Evolutionary conservation across 73 alveolate species (phyloP).

Genomic region (Vitrella brassicaformis): DNA sequence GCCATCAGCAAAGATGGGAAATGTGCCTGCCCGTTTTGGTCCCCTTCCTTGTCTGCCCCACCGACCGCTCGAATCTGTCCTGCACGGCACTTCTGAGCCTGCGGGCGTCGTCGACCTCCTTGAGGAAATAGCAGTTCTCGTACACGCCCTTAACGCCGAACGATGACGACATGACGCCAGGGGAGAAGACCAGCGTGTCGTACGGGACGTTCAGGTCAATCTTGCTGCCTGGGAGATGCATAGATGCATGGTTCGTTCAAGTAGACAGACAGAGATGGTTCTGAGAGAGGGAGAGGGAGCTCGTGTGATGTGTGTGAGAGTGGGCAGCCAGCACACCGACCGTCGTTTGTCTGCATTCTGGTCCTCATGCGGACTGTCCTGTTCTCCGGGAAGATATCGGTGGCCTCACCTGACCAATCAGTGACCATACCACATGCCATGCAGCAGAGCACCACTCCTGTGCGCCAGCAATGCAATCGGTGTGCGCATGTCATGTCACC

Average conservation of each 20-base stretch:
- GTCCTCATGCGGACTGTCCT: background rate
- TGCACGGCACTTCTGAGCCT: constrained; percentile 13
- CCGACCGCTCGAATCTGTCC: constrained; percentile 18
- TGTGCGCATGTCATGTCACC: too few relatives aligned
- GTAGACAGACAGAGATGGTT: too few relatives aligned
- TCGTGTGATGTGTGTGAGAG: too few relatives aligned
- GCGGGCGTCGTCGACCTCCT: constrained; percentile 24
- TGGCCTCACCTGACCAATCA: background rate
- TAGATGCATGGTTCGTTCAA: background rate
- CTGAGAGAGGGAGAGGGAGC: too few relatives aligned
- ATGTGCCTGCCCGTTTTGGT: too few relatives aligned
- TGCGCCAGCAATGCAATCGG: background rate
- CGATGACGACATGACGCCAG: background rate
- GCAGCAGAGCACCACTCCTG: background rate
- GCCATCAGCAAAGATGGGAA: too few relatives aligned
- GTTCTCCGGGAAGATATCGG: too few relatives aligned
- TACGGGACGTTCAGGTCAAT: background rate
- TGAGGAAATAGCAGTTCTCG: constrained; percentile 11
- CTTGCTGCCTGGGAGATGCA: background rate
- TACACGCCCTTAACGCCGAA: constrained; percentile 1
- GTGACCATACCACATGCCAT: background rate
- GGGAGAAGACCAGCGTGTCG: background rate
- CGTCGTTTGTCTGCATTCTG: background rate
- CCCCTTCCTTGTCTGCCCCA: too few relatives aligned
- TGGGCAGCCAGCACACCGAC: background rate